phyloP scores from a whole-genome alignment of 2,329 filamentous ascomycete species.

The Drechslerella stenobrocha region DNA sequence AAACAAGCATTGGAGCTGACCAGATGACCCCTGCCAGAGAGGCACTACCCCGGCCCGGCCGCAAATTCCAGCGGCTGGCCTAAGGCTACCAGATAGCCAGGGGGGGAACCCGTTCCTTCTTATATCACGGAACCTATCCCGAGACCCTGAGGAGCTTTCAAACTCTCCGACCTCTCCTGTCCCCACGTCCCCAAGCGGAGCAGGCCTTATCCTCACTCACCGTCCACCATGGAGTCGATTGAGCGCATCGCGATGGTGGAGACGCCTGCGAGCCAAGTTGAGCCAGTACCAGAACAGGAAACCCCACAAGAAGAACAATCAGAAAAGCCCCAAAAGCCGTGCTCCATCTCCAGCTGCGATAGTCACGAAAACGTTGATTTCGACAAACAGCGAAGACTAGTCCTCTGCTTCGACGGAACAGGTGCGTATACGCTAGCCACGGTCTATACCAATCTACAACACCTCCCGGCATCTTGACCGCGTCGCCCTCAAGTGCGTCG shows the following conservation, averaged over 20 bases:
- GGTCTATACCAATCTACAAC: too few species aligned
- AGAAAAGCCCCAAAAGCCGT: slow-evolving; percentile 31
- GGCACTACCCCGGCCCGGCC: slow-evolving; percentile 20
- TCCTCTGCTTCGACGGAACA: slow-evolving; percentile 61
- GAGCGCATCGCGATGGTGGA: slow-evolving; percentile 46
- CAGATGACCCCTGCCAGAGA: too few species aligned
- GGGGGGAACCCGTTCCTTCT: background rate
- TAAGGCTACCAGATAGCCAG: slow-evolving; percentile 10
- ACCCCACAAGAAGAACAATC: slow-evolving; percentile 1
- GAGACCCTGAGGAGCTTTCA: slow-evolving; percentile 4
- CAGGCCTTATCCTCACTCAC: background rate
- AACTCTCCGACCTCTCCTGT: background rate
- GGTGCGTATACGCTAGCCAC: slow-evolving; percentile 55
- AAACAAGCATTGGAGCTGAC: too few species aligned
- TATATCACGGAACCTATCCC: slow-evolving; percentile 26
- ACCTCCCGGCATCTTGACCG: too few species aligned
- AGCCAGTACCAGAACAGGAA: background rate
- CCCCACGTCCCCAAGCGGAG: background rate
- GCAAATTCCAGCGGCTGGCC: slow-evolving; percentile 39
- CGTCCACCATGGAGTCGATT: slow-evolving; percentile 37
- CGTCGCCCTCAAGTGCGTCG: background rate
- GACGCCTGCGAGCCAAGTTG: slow-evolving; percentile 20
- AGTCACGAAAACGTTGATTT: slow-evolving; percentile 35
- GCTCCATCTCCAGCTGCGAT: slow-evolving; percentile 39
- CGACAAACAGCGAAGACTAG: slow-evolving; percentile 56